phyloP scores from a whole-genome alignment of 768 basidiomycete species.

The Strobilomyces echinocephalus region DNA sequence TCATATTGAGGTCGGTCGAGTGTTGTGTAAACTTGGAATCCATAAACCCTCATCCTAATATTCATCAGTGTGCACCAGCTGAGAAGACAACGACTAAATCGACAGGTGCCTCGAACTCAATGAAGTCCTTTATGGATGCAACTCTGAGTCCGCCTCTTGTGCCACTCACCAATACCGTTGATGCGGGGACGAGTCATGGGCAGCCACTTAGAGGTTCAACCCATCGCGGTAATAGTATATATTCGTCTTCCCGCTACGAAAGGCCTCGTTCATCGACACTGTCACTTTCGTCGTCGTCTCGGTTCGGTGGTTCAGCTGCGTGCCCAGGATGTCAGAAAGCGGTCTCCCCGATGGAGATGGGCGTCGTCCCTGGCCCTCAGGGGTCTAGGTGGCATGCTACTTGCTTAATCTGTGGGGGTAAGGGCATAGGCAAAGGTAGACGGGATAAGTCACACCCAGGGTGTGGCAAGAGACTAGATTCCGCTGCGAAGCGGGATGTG shows the following conservation, averaged over 20 bases:
- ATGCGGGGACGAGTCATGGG: slow-evolving; percentile 1
- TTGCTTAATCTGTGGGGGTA: slow-evolving; percentile 81
- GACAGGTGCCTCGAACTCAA: slow-evolving; percentile 1
- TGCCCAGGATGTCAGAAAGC: slow-evolving; percentile 74
- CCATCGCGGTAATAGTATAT: slow-evolving; percentile 8
- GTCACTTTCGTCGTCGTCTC: slow-evolving; percentile 21
- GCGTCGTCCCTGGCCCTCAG: slow-evolving; percentile 81
- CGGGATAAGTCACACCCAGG: slow-evolving; percentile 60
- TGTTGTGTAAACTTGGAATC: background rate
- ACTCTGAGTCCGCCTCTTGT: slow-evolving; percentile 17
- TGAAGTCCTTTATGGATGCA: slow-evolving; percentile 13
- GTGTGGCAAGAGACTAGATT: slow-evolving; percentile 80
- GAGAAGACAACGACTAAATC: slow-evolving; percentile 26
- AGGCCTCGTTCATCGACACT: slow-evolving; percentile 15
- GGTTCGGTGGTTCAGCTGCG: slow-evolving; percentile 36
- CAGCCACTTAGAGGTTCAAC: slow-evolving; percentile 14
- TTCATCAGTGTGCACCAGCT: slow-evolving; percentile 40
- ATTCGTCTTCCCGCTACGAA: slow-evolving; percentile 32
- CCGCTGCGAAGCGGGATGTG: slow-evolving; percentile 69
- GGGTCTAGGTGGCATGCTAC: slow-evolving; percentile 74
- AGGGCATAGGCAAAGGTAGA: slow-evolving; percentile 39
- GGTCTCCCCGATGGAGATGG: slow-evolving; percentile 80
- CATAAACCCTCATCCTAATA: slow-evolving; percentile 6
- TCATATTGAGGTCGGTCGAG: slow-evolving; percentile 50
- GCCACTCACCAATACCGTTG: slow-evolving; percentile 15